A percentile compares a stretch with the other conserved stretches of the same genome.
Conservation (phyloP, 257 asterid species). For the Voacanga thouarsii region DNA sequence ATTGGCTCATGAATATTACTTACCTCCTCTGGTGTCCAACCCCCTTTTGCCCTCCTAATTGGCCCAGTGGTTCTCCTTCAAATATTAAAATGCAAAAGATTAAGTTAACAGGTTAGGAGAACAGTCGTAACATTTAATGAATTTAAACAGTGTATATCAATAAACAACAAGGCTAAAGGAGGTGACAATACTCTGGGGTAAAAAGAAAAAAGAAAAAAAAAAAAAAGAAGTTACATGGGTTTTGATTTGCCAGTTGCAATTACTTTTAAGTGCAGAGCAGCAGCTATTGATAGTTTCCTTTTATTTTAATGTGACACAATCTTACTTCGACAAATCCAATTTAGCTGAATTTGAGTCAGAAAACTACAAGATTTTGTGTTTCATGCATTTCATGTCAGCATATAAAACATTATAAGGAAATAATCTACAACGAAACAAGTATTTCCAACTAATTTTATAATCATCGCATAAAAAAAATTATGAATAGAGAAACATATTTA, state of each 20-base stretch:
- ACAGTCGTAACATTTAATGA: not conserved
- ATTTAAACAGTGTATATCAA: not conserved
- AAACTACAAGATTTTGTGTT: not conserved
- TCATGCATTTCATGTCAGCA: not conserved
- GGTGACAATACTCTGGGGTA: not conserved
- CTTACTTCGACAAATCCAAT: not conserved
- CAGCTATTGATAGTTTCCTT: not conserved
- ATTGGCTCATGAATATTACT: slow-evolving; percentile 10
- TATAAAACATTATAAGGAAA: not conserved
- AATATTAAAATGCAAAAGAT: slow-evolving; percentile 21
- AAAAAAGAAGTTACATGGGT: too few relatives aligned
- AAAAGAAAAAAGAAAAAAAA: too few relatives aligned
- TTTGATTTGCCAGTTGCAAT: not conserved
- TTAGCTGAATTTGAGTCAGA: not conserved
- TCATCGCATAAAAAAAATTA: not conserved
- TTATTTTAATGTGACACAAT: not conserved
- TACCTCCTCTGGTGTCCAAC: slow-evolving; percentile 99
- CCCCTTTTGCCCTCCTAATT: slow-evolving; percentile 98
- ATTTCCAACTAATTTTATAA: not conserved
- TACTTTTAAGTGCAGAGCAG: not conserved
- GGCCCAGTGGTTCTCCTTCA: slow-evolving; percentile 94
- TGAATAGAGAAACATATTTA: not conserved
- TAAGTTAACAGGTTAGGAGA: not conserved
- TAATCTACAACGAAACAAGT: not conserved
- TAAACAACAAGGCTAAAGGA: not conserved